A percentile compares a stretch with the other conserved stretches of the same genome.
Conservation (phyloP, 2,329 filamentous ascomycete species). For the Colletotrichum sp. region DNA sequence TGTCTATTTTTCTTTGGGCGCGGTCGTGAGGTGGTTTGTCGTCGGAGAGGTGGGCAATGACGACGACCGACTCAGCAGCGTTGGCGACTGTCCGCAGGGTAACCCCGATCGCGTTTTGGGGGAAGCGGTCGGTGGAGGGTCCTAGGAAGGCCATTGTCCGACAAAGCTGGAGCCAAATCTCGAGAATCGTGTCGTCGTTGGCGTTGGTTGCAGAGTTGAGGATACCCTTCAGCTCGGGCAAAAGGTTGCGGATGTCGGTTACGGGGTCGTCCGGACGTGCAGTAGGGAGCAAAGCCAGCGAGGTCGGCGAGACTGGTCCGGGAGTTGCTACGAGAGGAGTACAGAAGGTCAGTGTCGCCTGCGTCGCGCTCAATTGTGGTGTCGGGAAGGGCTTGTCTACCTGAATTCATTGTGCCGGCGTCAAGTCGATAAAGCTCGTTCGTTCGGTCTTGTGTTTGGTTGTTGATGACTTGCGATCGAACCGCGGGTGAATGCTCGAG, state of each 20-base stretch:
- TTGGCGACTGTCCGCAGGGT: background rate
- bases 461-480: background rate
- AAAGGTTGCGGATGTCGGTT: background rate
- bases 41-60: background rate
- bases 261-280: background rate
- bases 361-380: background rate
- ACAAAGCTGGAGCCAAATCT: background rate
- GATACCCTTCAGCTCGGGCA: background rate
- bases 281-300: background rate
- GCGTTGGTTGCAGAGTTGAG: background rate
- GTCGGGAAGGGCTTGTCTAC: background rate
- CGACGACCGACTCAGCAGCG: background rate
- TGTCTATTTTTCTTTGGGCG: background rate
- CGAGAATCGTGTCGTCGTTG: background rate
- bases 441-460: background rate
- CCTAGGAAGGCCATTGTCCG: background rate
- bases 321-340: background rate
- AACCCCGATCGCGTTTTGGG: background rate
- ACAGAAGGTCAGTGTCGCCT: background rate
- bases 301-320: background rate
- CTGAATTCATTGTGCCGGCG: background rate
- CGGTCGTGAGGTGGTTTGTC: background rate
- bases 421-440: background rate
- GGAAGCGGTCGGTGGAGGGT: background rate
- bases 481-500: background rate